Evolutionary conservation across 768 basidiomycete genomes (phyloP).

Genomic region (Russula brevipes): DNA sequence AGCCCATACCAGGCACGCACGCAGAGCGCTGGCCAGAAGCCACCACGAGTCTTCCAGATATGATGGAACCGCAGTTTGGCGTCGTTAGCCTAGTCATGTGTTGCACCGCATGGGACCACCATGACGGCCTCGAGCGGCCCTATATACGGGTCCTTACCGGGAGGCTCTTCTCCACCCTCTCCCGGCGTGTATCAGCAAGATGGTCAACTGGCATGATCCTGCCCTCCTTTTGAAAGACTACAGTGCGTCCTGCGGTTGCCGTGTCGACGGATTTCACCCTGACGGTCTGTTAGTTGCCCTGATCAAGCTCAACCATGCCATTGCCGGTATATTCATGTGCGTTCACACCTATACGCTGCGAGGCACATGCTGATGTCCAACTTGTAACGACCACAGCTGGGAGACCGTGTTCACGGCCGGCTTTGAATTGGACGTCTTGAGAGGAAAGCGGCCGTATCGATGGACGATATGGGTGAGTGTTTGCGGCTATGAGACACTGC

Average conservation of each 20-base stretch:
- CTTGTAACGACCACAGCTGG: not conserved
- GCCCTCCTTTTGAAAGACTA: not conserved
- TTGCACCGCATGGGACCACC: not conserved
- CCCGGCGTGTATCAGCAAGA: not conserved
- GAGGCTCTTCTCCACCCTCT: not conserved
- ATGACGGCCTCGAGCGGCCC: not conserved
- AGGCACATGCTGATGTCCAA: not conserved
- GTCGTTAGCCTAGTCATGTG: not conserved
- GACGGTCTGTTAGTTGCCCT: not conserved
- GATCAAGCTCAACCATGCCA: not conserved
- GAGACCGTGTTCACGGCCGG: not conserved
- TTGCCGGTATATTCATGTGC: conserved; percentile 7
- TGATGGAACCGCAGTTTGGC: not conserved
- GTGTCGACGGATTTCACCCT: not conserved
- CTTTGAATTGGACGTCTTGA: conserved; percentile 4
- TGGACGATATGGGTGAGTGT: conserved; percentile 13
- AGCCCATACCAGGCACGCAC: not conserved
- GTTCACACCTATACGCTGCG: not conserved
- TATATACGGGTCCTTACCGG: not conserved
- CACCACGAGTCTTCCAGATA: not conserved
- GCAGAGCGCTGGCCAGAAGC: not conserved
- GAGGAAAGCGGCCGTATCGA: conserved; percentile 15
- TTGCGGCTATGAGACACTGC: not conserved
- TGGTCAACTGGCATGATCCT: conserved; percentile 15
- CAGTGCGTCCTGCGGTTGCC: not conserved